Conservation (phyloP, 192 early-diverging fungal species). For the Coemansia nantahalensis region DNA sequence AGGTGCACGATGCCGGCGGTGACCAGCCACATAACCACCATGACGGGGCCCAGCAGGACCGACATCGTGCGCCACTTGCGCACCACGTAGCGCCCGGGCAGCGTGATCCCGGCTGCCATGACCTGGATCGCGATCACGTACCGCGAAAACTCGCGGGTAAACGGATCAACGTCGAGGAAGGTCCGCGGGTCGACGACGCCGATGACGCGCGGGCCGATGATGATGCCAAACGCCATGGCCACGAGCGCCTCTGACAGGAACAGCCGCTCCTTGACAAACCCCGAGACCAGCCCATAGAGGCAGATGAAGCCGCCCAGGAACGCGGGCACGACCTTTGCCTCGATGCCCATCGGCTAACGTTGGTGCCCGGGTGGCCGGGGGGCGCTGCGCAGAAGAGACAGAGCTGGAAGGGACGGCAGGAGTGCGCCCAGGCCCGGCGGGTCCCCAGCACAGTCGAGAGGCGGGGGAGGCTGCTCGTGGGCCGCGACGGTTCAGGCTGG, state of each 20-base stretch:
- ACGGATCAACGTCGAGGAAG: slow-evolving; percentile 51
- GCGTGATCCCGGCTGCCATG: slow-evolving; percentile 81
- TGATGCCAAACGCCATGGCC: slow-evolving; percentile 81
- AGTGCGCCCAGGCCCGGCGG: no score
- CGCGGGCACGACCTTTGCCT: slow-evolving; percentile 54
- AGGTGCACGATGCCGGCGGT: slow-evolving; percentile 59
- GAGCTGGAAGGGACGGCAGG: no score
- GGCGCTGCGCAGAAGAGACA: background rate
- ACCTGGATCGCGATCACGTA: slow-evolving; percentile 80
- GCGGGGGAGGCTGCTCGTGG: no score
- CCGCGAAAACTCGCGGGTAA: slow-evolving; percentile 74
- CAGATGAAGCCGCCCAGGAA: slow-evolving; percentile 77
- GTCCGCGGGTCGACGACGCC: slow-evolving; percentile 66
- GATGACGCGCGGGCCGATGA: slow-evolving; percentile 73
- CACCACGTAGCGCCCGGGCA: slow-evolving; percentile 74
- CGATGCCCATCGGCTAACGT: slow-evolving; percentile 6
- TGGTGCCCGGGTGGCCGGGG: background rate
- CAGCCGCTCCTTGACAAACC: slow-evolving; percentile 68
- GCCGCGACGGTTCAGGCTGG: no score
- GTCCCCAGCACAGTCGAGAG: no score
- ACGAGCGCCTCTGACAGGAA: slow-evolving; percentile 77
- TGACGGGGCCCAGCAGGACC: slow-evolving; percentile 76
- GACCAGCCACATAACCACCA: slow-evolving; percentile 80
- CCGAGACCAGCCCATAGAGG: slow-evolving; percentile 66
- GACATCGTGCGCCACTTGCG: slow-evolving; percentile 72